A percentile compares a stretch with the other conserved stretches of the same genome.
These are phyloP conservation scores for Phlebiopsis flavidoalba DNA, from an alignment of 768 basidiomycete species.

Conservation along the genomic window DNA sequence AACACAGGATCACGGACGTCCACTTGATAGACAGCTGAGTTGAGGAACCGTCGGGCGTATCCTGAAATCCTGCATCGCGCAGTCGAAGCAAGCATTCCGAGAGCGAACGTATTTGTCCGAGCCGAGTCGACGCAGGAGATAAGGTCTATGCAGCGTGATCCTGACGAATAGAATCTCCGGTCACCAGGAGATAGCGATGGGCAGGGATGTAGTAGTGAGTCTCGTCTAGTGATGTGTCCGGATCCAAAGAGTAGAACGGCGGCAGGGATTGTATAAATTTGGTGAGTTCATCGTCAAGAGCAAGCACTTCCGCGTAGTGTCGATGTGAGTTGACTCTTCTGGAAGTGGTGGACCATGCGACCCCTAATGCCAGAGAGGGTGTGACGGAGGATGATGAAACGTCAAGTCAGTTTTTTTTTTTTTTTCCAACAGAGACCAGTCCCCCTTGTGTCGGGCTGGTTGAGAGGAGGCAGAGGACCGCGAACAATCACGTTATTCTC, in stretches of 20 bases:
- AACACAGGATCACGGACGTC: slow-evolving; percentile 67
- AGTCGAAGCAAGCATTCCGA: slow-evolving; percentile 84
- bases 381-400: slow-evolving; percentile 82
- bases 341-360: slow-evolving; percentile 89
- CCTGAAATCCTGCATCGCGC: slow-evolving; percentile 81
- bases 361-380: slow-evolving; percentile 81
- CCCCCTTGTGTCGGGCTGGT: slow-evolving; percentile 68
- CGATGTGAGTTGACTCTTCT: slow-evolving; percentile 72
- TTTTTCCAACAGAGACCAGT: too few relatives aligned
- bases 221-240: slow-evolving; percentile 75
- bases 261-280: slow-evolving; percentile 74
- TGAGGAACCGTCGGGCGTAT: slow-evolving; percentile 67
- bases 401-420: too few relatives aligned
- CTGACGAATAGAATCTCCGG: slow-evolving; percentile 86
- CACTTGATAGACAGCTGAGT: slow-evolving; percentile 39
- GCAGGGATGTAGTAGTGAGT: slow-evolving; percentile 61
- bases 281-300: slow-evolving; percentile 79
- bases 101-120: slow-evolving; percentile 81
- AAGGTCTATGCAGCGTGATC: slow-evolving; percentile 82
- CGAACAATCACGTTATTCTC: slow-evolving; percentile 37
- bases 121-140: slow-evolving; percentile 72
- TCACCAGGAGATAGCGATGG: slow-evolving; percentile 85
- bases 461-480: slow-evolving; percentile 53
- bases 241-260: slow-evolving; percentile 69
- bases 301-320: slow-evolving; percentile 78